Evolutionary conservation across 805 yeast genomes (phyloP), one percentile per base, ranked within the genome.

Genomic region (Kockiozyma suomiensis): DNA sequence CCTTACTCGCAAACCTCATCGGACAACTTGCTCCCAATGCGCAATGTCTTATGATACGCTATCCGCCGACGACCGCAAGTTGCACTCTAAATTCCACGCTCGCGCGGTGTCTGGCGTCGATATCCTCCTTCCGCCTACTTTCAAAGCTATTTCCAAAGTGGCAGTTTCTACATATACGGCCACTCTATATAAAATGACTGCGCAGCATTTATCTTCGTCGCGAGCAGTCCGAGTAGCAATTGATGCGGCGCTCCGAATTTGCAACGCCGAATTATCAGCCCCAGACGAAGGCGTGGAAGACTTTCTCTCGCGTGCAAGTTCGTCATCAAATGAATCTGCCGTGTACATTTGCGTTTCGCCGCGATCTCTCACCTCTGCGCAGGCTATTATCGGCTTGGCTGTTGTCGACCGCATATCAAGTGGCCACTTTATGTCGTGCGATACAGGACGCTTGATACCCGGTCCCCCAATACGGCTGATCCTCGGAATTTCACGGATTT

Each of bases 191-290:
- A 62, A 37, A 30, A 47, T 59, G 35, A 13, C 57, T 7, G 38
- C 33, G 17, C 45, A 28, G 15, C 50, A 47, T 3, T 28, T 58
- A 17, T 10, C 52, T 10, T 21, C 10, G 6, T 28, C 55, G n/a
- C 6, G 56, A 13, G 66, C 67, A 19, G 72, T 69, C 35, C 66
- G 64, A 17, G 41, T 59, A 5, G 68, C 74, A 1, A 71, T 71
- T 1, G 64, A 62, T 30, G 73, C 74, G 25, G 67, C 81, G 13
- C 69, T 83, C 10, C 71, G 72, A 0, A 70, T 82, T 69, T 85
- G 79, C 46, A 83, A 84, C 69, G 71, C 70, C 4, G 84, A 80
- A 59, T 73, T 84, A 54, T 77, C 76, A 61, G 86, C 87, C 0
- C 83, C 80, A 0, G 60, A 54, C 10, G 78, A 71, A 35, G 56